A percentile compares a stretch with the other conserved stretches of the same genome.
These are phyloP conservation scores for Chytridiales sp. DNA, from an alignment of 371 early-diverging fungal species.

Conservation along the genomic window DNA sequence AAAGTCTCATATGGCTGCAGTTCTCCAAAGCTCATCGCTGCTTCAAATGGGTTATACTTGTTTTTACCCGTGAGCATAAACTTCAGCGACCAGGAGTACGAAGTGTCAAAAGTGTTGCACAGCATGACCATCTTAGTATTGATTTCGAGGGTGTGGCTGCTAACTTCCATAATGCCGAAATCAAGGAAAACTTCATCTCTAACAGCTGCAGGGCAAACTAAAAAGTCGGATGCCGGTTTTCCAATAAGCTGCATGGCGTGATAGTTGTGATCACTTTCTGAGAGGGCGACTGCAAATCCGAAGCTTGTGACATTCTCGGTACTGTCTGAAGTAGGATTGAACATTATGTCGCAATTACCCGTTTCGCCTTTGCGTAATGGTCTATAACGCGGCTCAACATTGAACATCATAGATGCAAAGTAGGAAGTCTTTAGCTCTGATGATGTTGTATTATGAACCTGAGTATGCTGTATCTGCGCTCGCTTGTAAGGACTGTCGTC, in stretches of 20 bases:
- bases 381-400: slow-evolving; percentile 45
- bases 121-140: slow-evolving; percentile 44
- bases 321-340: slow-evolving; percentile 43
- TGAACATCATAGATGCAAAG: slow-evolving; percentile 46
- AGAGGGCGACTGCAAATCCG: slow-evolving; percentile 49
- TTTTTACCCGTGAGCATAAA: slow-evolving; percentile 34
- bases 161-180: slow-evolving; percentile 49
- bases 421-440: slow-evolving; percentile 24
- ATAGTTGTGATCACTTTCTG: slow-evolving; percentile 41
- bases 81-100: slow-evolving; percentile 52
- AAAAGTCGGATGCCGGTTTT: slow-evolving; percentile 37
- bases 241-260: slow-evolving; percentile 41
- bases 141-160: slow-evolving; percentile 34
- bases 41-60: slow-evolving; percentile 47
- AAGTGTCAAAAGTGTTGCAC: slow-evolving; percentile 40
- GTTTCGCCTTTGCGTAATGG: slow-evolving; percentile 35
- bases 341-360: slow-evolving; percentile 46
- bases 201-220: slow-evolving; percentile 39
- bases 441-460: slow-evolving; percentile 16
- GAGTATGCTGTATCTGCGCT: slow-evolving; percentile 14
- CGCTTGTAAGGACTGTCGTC: slow-evolving; percentile 21
- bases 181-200: slow-evolving; percentile 47
- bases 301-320: slow-evolving; percentile 38
- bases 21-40: slow-evolving; percentile 43
- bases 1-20: slow-evolving; percentile 46